Conservation (phyloP, 805 yeast genomes). For the Isabelozyma heimii region DNA sequence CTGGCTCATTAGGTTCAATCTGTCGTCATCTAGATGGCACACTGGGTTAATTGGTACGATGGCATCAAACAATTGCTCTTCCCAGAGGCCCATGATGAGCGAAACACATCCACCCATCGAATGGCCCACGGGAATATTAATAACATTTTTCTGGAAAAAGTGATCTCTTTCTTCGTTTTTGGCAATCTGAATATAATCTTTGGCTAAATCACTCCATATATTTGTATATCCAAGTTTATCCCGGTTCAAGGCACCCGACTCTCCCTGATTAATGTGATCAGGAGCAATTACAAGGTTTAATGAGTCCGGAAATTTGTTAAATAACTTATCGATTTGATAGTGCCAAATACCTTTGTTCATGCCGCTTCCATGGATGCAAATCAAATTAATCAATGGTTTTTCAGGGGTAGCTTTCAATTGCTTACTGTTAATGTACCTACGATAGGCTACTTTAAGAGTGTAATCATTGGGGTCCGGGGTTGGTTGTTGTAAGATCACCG, state of each 20-base stretch:
- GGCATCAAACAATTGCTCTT: conserved; percentile 6
- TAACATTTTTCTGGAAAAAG: not conserved
- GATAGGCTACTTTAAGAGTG: conserved; percentile 3
- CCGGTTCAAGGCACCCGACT: conserved; percentile 6
- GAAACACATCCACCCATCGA: conserved; percentile 8
- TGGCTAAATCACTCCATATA: conserved; percentile 7
- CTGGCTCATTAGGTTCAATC: not conserved
- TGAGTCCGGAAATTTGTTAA: not conserved
- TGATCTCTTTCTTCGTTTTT: conserved; percentile 2
- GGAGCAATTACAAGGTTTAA: conserved; percentile 6
- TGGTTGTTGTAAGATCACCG: conserved; percentile 2
- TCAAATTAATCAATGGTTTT: conserved; percentile 4
- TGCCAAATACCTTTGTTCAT: conserved; percentile 12
- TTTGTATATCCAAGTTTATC: conserved; percentile 3
- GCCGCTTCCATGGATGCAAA: conserved; percentile 11
- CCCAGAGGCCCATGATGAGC: conserved; percentile 1
- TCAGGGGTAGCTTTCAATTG: not conserved
- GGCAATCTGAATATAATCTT: conserved; percentile 5
- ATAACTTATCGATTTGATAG: conserved; percentile 7
- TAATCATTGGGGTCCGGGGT: not conserved
- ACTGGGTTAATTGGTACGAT: conserved; percentile 7
- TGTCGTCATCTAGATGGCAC: not conserved
- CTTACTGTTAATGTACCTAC: conserved; percentile 1
- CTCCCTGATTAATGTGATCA: conserved; percentile 9
- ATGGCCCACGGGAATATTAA: conserved; percentile 10